Percentiles rank a stretch among this genome's conserved stretches.
Evolutionary conservation across 257 asterid genomes (phyloP).

Genomic region (Thymus mandschuricus): DNA sequence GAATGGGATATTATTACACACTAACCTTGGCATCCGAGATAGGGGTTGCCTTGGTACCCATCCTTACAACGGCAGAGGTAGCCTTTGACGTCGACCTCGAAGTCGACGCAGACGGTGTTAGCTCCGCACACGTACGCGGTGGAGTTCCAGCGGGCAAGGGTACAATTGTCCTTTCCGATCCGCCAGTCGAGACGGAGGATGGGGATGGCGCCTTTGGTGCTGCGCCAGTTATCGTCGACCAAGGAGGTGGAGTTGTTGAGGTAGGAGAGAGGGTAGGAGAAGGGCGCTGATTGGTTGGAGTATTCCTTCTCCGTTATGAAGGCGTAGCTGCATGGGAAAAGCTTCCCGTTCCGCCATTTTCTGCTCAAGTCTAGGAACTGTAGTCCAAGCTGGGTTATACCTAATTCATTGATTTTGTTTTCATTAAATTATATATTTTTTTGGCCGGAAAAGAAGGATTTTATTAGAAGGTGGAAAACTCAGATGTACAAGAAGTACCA

Average conservation of each 20-base stretch:
- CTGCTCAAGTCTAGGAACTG: neutral
- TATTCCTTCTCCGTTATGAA: neutral
- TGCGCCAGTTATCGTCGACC: neutral
- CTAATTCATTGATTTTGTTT: neutral
- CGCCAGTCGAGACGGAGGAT: neutral
- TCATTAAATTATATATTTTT: too few relatives aligned
- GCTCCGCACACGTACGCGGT: slow-evolving; percentile 1
- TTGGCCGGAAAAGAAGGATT: too few relatives aligned
- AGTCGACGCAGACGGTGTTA: slow-evolving; percentile 9
- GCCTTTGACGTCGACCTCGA: neutral
- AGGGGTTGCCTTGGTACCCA: slow-evolving; percentile 32
- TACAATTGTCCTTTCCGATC: neutral
- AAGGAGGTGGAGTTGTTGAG: neutral
- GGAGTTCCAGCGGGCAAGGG: neutral
- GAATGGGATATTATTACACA: neutral
- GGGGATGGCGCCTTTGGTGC: neutral
- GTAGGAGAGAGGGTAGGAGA: neutral
- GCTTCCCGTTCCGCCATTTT: neutral
- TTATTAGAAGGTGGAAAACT: too few relatives aligned
- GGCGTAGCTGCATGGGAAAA: slow-evolving; percentile 25
- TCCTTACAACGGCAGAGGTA: slow-evolving; percentile 12
- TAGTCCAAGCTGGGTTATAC: neutral
- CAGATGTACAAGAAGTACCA: too few relatives aligned
- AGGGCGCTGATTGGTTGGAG: neutral
- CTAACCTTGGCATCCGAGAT: slow-evolving; percentile 29